phyloP scores from a whole-genome alignment of 768 basidiomycete species.

The Boletus eberwhitei region DNA sequence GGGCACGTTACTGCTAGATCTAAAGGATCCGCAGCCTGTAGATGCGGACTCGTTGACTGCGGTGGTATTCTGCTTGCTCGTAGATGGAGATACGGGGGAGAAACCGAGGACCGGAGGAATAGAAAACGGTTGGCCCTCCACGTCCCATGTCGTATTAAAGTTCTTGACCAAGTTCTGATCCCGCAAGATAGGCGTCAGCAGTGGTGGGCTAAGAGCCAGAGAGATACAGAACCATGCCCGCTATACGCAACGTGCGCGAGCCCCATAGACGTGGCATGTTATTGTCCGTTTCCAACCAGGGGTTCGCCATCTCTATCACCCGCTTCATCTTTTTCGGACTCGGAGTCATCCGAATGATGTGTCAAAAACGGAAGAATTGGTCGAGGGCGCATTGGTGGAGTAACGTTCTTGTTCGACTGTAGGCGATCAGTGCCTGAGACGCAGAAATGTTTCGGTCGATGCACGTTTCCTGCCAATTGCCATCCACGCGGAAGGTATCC shows the following conservation, averaged over 20 bases:
- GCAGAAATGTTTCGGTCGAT: constrained; percentile 24
- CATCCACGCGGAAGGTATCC: constrained; percentile 30
- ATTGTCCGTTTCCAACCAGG: constrained; percentile 35
- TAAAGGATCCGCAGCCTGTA: constrained; percentile 7
- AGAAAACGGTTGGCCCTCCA: constrained; percentile 29
- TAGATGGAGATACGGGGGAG: constrained; percentile 15
- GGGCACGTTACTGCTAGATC: constrained; percentile 15
- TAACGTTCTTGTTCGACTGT: constrained; percentile 9
- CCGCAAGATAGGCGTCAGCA: constrained; percentile 28
- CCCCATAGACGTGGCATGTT: constrained; percentile 18
- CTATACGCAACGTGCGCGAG: constrained; percentile 16
- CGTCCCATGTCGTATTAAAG: constrained; percentile 6
- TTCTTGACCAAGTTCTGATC: constrained; percentile 28
- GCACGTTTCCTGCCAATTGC: constrained; percentile 24
- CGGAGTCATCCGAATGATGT: constrained; percentile 35
- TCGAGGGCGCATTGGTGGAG: constrained; percentile 8
- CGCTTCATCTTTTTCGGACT: constrained; percentile 35
- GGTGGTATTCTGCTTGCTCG: constrained; percentile 4
- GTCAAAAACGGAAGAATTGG: constrained; percentile 14
- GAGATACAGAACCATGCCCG: constrained; percentile 14
- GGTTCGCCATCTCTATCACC: constrained; percentile 34
- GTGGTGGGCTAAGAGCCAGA: constrained; percentile 34
- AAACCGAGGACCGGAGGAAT: constrained; percentile 26
- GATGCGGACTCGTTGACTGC: not conserved
- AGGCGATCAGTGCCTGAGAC: constrained; percentile 15